Percentiles rank a stretch among this genome's conserved stretches.
Conservation (phyloP, 306 rosid species). For the Leucaena leucocephala region DNA sequence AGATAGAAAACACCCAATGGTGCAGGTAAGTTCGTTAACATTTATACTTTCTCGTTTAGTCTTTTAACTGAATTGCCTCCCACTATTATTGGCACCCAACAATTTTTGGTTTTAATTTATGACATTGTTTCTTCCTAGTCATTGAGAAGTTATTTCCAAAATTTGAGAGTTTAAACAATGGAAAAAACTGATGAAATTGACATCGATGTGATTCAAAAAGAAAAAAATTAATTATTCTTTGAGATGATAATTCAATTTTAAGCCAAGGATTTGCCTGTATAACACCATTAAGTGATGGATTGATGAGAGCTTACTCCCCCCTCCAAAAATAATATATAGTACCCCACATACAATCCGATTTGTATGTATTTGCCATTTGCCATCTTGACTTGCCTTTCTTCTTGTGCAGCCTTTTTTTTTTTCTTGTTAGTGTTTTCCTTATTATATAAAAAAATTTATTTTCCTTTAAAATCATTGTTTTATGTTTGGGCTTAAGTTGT, state of each 20-base stretch:
- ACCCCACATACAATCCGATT: background rate
- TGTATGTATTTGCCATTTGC: background rate
- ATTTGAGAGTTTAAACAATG: background rate
- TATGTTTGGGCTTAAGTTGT: background rate
- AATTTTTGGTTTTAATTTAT: background rate
- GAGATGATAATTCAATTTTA: background rate
- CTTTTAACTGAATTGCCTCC: conserved; percentile 11
- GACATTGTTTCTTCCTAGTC: background rate
- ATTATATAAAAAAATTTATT: background rate
- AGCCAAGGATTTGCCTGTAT: background rate
- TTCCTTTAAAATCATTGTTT: conserved; percentile 10
- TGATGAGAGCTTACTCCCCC: background rate
- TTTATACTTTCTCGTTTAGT: background rate
- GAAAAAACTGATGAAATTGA: background rate
- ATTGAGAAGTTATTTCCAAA: background rate
- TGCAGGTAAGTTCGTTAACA: conserved; percentile 56
- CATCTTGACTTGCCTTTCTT: background rate
- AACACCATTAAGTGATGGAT: background rate
- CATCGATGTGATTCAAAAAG: background rate
- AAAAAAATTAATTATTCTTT: too few relatives aligned
- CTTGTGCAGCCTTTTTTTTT: background rate
- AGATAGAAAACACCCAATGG: conserved; percentile 73
- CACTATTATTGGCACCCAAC: background rate
- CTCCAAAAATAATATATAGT: too few relatives aligned
- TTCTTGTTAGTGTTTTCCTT: background rate